Evolutionary conservation across 352 stramenopile species (phyloP), one percentile per base, ranked within the genome.

Genomic region (Phytophthora cajani): DNA sequence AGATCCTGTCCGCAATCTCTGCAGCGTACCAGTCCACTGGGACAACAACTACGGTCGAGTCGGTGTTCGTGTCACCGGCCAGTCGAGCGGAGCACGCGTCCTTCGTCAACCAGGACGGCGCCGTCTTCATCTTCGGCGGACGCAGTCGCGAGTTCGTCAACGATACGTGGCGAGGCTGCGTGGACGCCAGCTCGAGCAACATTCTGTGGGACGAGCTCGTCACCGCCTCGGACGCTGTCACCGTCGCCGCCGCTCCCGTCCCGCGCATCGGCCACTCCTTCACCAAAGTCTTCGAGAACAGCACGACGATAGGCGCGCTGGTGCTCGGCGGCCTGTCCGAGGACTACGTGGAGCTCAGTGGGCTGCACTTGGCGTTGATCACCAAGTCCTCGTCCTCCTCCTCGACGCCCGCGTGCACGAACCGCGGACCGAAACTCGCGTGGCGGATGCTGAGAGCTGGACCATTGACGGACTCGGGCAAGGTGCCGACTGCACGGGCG

Each of bases 221-320:
- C 7, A 71, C 74, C 1, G 14, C 53, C 2, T 80, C 19, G 1
- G 84, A 91, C 55, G 40, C 65, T 3, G 46, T 68, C 32, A 81
- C 77, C 10, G 36, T 75, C 12, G 58, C 58, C 19, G 71, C 75
- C 2, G 64, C 67, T 5, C 85, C 85, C 2, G 64, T 38, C 7
- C 73, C 80, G 30, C 79, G 85, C n/a, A 76, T 91, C 38, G 85
- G 80, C 5, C 84, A 90, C 25, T 90, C 84, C 11, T 79, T 90
- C 67, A 85, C 77, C 0, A 76, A 84, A 49, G 64, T 89, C 0
- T 89, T 82, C 62, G 81, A 86, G 58, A 90, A 90, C 56, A 54
- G 64, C 17, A 75, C 67, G 0, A 59, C 69, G 19, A 75, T 85
- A 14, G 80, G 76, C 2, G 77, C 74, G 12, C 36, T 90, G 11